phyloP scores from a whole-genome alignment of 768 basidiomycete genomes.

The Piloderma croceum region DNA sequence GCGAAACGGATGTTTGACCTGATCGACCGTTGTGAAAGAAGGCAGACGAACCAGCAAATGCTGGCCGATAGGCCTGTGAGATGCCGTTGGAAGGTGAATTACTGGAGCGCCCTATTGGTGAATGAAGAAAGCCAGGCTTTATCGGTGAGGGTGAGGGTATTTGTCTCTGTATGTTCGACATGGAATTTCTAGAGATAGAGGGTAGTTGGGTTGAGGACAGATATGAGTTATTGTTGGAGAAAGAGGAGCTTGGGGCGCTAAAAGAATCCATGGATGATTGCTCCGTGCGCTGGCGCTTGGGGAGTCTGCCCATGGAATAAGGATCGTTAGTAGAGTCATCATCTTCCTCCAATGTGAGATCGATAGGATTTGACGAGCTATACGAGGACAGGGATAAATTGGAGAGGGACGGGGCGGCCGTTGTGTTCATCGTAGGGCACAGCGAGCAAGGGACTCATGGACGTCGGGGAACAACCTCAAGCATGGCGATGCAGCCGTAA shows the following conservation, averaged over 20 bases:
- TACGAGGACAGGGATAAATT: conserved; percentile 34
- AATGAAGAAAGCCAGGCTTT: conserved; percentile 15
- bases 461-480: too few species aligned
- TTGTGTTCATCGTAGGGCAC: conserved; percentile 25
- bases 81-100: too few species aligned
- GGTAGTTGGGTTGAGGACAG: too few species aligned
- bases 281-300: conserved; percentile 41
- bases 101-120: too few species aligned
- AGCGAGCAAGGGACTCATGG: too few species aligned
- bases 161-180: not conserved
- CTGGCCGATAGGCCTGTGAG: conserved; percentile 39
- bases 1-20: conserved; percentile 17
- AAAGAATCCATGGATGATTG: too few species aligned
- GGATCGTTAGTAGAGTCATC: conserved; percentile 34
- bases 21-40: conserved; percentile 20
- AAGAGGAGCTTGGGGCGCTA: too few species aligned
- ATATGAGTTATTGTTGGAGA: too few species aligned
- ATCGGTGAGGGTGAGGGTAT: conserved; percentile 8
- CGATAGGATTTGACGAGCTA: conserved; percentile 52
- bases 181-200: too few species aligned
- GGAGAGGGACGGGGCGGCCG: conserved; percentile 25
- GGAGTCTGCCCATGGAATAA: conserved; percentile 23
- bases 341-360: conserved; percentile 69
- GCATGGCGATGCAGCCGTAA: too few species aligned
- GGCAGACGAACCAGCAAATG: conserved; percentile 44